A percentile compares a stretch with the other conserved stretches of the same genome.
Conservation (phyloP, 2,329 filamentous ascomycete species). For the Thelonectria rubi region DNA sequence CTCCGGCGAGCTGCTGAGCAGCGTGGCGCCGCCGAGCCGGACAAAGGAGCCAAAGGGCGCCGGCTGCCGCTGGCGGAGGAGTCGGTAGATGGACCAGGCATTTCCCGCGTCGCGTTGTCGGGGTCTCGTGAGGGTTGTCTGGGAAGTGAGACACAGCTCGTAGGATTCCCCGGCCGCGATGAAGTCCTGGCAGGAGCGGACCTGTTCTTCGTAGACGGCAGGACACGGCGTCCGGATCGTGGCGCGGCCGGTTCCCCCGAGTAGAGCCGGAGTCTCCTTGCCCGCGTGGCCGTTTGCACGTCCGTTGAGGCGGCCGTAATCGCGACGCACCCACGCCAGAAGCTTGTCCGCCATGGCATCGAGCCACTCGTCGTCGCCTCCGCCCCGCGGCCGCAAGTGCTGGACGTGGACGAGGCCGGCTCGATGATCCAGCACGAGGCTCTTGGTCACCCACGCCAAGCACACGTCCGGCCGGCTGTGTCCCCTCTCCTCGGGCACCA, state of each 20-base stretch:
- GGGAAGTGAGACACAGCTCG: conserved; percentile 83
- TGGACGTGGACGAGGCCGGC: conserved; percentile 72
- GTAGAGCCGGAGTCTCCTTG: not conserved
- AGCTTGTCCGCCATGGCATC: conserved; percentile 44
- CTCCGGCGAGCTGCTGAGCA: conserved; percentile 88
- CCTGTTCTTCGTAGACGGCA: conserved; percentile 69
- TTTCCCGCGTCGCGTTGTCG: conserved; percentile 31
- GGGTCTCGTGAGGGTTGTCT: conserved; percentile 68
- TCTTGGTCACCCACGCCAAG: conserved; percentile 79
- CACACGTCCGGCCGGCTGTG: conserved; percentile 73
- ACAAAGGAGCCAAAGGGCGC: conserved; percentile 88
- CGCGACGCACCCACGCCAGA: conserved; percentile 40
- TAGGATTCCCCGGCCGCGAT: conserved; percentile 85
- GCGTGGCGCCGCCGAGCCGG: conserved; percentile 72
- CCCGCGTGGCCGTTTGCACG: not conserved
- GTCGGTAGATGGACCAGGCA: conserved; percentile 77
- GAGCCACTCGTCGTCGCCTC: conserved; percentile 46
- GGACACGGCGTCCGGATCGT: conserved; percentile 53
- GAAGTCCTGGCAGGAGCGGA: conserved; percentile 73
- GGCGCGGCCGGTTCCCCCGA: not conserved
- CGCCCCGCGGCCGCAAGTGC: conserved; percentile 39
- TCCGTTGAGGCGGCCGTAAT: conserved; percentile 17
- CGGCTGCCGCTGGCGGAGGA: conserved; percentile 75
- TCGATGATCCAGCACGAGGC: conserved; percentile 79
- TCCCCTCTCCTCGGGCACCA: conserved; percentile 40